phyloP scores from a whole-genome alignment of 345 rosid species.

The Pistacia vera region DNA sequence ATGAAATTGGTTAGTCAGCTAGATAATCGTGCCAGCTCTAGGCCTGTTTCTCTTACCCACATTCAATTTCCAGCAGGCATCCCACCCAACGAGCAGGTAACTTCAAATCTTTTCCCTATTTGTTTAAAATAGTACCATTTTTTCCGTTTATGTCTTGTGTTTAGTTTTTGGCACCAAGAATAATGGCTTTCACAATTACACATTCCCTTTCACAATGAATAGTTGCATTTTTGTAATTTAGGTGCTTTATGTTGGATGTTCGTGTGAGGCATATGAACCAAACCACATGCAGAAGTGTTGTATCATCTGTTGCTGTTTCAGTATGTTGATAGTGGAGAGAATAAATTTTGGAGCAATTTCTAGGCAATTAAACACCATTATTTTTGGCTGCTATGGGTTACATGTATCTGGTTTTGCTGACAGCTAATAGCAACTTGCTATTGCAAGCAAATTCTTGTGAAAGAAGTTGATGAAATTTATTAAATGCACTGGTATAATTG shows the following conservation, averaged over 20 bases:
- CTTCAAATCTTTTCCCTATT: background rate
- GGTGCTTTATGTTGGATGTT: background rate
- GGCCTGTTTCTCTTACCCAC: slow-evolving; percentile 24
- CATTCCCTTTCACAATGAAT: background rate
- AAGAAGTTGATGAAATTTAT: background rate
- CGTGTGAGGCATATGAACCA: background rate
- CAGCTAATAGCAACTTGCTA: background rate
- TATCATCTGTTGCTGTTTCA: background rate
- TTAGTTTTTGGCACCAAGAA: background rate
- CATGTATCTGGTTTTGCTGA: background rate
- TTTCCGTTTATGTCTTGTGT: background rate
- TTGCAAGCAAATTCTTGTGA: slow-evolving; percentile 1
- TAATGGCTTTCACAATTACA: background rate
- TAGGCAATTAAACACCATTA: background rate
- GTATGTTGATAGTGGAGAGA: background rate
- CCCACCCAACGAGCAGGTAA: slow-evolving; percentile 35
- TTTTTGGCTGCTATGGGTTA: background rate
- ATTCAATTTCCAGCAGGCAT: slow-evolving; percentile 25
- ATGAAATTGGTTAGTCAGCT: slow-evolving; percentile 15
- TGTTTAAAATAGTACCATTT: slow-evolving; percentile 1
- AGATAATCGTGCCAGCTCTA: slow-evolving; percentile 12
- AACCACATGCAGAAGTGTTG: background rate
- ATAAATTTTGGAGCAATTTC: background rate
- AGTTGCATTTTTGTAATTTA: background rate
- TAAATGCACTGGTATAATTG: background rate